Percentiles rank a stretch among this genome's conserved stretches.
Conservation (phyloP, 2,329 filamentous ascomycete species). For the Diaporthe citriasiana region DNA sequence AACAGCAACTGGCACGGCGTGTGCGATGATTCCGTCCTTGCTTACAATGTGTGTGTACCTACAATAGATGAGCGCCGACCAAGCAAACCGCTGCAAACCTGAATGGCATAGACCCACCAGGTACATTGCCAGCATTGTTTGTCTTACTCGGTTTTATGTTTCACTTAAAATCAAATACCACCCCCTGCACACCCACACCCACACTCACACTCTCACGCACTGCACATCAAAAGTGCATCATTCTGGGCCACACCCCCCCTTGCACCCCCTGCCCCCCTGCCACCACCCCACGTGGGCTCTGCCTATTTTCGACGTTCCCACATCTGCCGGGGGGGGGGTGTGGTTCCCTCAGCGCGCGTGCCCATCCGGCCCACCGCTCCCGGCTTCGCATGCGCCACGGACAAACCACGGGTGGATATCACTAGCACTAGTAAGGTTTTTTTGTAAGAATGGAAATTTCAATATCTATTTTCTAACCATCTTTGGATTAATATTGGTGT, state of each 20-base stretch:
- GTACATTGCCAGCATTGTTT: neutral
- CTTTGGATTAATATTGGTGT: slow-evolving; percentile 6
- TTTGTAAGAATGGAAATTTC: neutral
- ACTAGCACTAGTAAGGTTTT: neutral
- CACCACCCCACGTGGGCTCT: slow-evolving; percentile 32
- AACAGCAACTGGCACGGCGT: neutral
- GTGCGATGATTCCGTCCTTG: too few species aligned
- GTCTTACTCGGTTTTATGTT: slow-evolving; percentile 30
- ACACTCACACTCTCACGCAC: neutral
- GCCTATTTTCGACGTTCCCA: slow-evolving; percentile 27
- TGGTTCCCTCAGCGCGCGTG: slow-evolving; percentile 5
- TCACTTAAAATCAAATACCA: slow-evolving; percentile 24
- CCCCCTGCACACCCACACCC: neutral
- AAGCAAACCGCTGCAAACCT: neutral
- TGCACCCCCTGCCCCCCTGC: neutral
- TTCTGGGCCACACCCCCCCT: neutral
- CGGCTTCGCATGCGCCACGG: slow-evolving; percentile 11
- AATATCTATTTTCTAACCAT: slow-evolving; percentile 8
- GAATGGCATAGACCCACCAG: neutral
- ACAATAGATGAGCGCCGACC: neutral
- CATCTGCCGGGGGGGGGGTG: neutral
- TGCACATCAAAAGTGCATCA: slow-evolving; percentile 28
- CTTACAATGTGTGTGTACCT: neutral
- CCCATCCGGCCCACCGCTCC: neutral
- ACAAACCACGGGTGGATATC: neutral